A percentile compares a stretch with the other conserved stretches of the same genome.
Conservation (phyloP, 176 grass and related monocot genomes). For the Carex cristatella region DNA sequence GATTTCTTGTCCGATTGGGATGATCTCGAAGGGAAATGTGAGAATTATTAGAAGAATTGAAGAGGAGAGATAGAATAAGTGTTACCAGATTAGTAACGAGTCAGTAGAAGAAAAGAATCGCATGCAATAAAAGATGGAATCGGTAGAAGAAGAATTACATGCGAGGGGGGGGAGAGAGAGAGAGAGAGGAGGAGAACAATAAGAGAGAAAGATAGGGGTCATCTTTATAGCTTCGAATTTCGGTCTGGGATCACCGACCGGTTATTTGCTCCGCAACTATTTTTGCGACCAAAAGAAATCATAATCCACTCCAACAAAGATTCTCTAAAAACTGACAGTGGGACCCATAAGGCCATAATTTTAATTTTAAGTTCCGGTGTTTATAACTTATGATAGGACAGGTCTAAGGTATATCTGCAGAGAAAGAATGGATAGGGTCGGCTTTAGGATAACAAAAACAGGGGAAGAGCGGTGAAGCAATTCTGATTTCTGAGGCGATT, state of each 20-base stretch:
- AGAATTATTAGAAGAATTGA: neutral
- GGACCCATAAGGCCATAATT: neutral
- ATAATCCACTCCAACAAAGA: neutral
- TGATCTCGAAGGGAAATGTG: neutral
- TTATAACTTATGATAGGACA: neutral
- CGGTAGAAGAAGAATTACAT: neutral
- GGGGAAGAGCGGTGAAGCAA: no score
- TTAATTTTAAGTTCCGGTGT: neutral
- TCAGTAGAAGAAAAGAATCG: neutral
- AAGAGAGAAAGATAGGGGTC: neutral
- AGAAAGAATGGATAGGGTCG: neutral
- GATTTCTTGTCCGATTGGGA: neutral
- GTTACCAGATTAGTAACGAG: neutral
- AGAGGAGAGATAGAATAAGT: neutral
- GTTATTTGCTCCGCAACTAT: conserved; percentile 6
- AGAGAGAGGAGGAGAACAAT: neutral
- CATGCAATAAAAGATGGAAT: neutral
- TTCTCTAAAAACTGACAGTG: neutral
- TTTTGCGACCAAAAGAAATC: neutral
- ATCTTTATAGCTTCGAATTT: conserved; percentile 15
- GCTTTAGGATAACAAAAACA: no score
- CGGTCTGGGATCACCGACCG: neutral
- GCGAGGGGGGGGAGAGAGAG: neutral
- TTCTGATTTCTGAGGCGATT: no score
- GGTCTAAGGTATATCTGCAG: neutral